Conservation (phyloP, 2,329 filamentous ascomycete genomes). For the Xylaria sp. region DNA sequence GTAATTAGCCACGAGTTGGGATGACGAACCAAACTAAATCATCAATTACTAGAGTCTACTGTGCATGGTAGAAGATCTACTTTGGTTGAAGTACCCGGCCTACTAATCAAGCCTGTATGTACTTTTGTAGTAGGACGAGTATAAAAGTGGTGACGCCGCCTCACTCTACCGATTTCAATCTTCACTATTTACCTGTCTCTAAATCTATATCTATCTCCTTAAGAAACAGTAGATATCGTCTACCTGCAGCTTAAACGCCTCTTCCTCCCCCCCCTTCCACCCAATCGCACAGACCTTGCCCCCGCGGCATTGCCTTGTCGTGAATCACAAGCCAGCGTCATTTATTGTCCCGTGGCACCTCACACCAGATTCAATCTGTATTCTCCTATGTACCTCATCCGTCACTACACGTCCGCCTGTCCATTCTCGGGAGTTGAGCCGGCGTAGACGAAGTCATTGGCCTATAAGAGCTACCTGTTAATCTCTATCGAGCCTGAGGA, state of each 20-base stretch:
- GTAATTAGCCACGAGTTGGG: constrained; percentile 11
- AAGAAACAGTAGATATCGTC: not conserved
- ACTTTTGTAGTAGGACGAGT: not conserved
- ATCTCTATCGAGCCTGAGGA: not conserved
- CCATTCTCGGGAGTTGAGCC: constrained; percentile 1
- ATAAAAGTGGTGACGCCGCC: constrained; percentile 19
- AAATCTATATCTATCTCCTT: not conserved
- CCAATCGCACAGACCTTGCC: not conserved
- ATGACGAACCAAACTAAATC: not conserved
- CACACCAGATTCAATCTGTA: constrained; percentile 15
- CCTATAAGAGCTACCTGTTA: constrained; percentile 22
- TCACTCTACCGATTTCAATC: not conserved
- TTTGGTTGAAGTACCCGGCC: not conserved
- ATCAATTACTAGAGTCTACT: not conserved
- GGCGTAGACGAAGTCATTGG: not conserved
- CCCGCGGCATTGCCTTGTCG: constrained; percentile 3
- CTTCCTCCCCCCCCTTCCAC: not conserved
- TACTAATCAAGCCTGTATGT: not conserved
- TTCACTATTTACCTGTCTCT: not conserved
- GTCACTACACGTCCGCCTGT: not conserved
- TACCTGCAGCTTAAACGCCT: not conserved
- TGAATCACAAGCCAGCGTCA: constrained; percentile 14
- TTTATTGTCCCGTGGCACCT: constrained; percentile 20
- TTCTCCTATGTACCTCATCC: constrained; percentile 14
- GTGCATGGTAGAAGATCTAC: too few species aligned